Evolutionary conservation across 1,284 basidiomycete genomes (phyloP), one percentile per base, ranked within the genome.

Genomic region (Sanghuangporus weigelae): DNA sequence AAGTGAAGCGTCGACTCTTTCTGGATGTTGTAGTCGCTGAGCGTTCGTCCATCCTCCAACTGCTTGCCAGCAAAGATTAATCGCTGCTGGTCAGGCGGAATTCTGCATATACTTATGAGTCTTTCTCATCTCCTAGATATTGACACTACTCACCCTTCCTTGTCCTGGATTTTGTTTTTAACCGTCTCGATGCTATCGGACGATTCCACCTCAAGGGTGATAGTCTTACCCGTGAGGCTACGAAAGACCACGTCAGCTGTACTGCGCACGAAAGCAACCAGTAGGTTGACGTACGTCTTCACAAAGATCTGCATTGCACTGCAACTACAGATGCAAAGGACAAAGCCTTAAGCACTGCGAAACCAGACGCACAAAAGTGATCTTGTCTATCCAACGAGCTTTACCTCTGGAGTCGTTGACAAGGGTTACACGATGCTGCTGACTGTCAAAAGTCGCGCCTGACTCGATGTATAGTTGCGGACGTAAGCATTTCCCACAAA

Each of bases 41-140:
- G 86, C 66, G 92, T 93, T 75, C 92, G 89, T 67, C 92, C 93
- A 78, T 96, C 93, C 81, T 96, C 93, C 69, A 98, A 90, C 81
- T 98, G 96, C 84, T 98, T 98, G 72, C 96, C 96, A 62, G 96
- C 96, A 74, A 98, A 98, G 83, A 98, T 98, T 76, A 98, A 79
- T 70, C 96, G 94, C 78, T 98, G 96, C 79, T 98, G 95, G 81
- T 97, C 95, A 70, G 93, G 93, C 64, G 93, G 92, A 67, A 96
- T 96, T 38, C 93, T 92, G 65, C 39, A 56, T 56, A 26, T 42
- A 7, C 39, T 60, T 46, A 3, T 14, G 31, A 16, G 19, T 16
- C 23, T 2, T 31, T 31, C 2, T 7, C 39, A 51, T 51, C 7
- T 46, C 7, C 50, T 46, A 50, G n/a, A 53, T 40, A 39, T 35